Conservation (phyloP, 78 protist species). For the Dictyostelium firmibasis region DNA sequence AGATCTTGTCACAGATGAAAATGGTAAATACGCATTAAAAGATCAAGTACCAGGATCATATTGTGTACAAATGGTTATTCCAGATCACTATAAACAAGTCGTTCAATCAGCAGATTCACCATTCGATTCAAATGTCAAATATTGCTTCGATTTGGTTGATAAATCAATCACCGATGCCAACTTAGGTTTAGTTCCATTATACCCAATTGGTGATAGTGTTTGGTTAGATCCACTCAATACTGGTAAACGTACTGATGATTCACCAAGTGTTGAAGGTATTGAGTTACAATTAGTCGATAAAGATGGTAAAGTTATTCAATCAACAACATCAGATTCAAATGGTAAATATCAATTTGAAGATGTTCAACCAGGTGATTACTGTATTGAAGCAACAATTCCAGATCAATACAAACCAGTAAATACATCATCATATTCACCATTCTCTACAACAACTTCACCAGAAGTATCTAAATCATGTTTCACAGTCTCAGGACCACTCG, state of each 20-base stretch:
- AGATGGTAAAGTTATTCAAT: too few relatives aligned
- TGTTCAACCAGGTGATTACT: too few relatives aligned
- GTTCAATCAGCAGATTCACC: neutral
- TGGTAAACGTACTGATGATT: neutral
- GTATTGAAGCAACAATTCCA: too few relatives aligned
- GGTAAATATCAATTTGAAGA: too few relatives aligned
- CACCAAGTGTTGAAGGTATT: neutral
- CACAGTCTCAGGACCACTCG: too few relatives aligned
- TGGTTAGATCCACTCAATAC: neutral
- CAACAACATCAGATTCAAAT: too few relatives aligned
- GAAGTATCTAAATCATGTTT: too few relatives aligned
- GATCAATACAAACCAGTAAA: too few relatives aligned
- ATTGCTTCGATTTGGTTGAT: neutral
- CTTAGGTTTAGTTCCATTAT: neutral
- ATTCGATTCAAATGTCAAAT: neutral
- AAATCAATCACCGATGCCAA: neutral
- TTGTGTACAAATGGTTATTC: conserved; percentile 14
- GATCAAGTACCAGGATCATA: conserved; percentile 7
- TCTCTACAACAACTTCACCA: too few relatives aligned
- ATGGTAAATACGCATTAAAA: neutral
- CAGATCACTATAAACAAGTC: neutral
- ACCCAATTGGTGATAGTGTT: neutral
- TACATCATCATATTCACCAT: too few relatives aligned
- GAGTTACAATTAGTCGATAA: neutral
- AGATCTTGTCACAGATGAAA: neutral